These are phyloP conservation scores for Raffaelea albimanens DNA, from an alignment of 2,329 filamentous ascomycete species.

Conservation along the genomic window DNA sequence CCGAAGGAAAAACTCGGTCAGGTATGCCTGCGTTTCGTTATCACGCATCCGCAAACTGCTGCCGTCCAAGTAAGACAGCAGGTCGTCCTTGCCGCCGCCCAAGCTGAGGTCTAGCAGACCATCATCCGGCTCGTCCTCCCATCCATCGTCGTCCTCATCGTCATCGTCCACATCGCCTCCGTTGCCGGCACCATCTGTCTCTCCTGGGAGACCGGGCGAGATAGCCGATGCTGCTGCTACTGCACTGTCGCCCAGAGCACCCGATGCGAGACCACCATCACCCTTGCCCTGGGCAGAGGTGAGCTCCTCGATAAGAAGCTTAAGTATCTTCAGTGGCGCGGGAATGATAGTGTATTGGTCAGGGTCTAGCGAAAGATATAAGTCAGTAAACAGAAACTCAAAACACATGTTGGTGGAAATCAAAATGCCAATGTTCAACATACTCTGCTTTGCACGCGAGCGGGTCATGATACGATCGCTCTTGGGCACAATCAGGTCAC, in stretches of 20 bases:
- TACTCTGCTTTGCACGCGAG: slow-evolving; percentile 77
- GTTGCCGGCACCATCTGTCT: not conserved
- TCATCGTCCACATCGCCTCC: slow-evolving; percentile 41
- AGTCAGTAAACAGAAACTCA: slow-evolving; percentile 5
- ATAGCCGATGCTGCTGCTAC: slow-evolving; percentile 47
- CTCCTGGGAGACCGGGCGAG: not conserved
- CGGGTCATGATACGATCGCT: slow-evolving; percentile 88
- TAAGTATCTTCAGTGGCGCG: slow-evolving; percentile 88
- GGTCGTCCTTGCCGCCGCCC: slow-evolving; percentile 58
- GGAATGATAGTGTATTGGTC: slow-evolving; percentile 83
- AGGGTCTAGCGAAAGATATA: slow-evolving; percentile 45
- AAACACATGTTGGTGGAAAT: not conserved
- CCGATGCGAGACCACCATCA: slow-evolving; percentile 17
- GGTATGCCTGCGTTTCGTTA: slow-evolving; percentile 80
- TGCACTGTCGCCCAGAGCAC: slow-evolving; percentile 27
- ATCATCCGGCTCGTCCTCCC: slow-evolving; percentile 81
- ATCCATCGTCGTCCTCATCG: slow-evolving; percentile 66
- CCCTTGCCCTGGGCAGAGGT: slow-evolving; percentile 65
- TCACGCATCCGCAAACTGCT: slow-evolving; percentile 59
- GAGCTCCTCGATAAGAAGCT: slow-evolving; percentile 89
- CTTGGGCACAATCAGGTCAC: slow-evolving; percentile 74
- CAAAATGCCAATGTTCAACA: slow-evolving; percentile 14
- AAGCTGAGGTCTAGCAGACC: slow-evolving; percentile 66
- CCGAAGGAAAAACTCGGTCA: slow-evolving; percentile 69
- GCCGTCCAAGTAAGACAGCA: slow-evolving; percentile 68